Conservation (phyloP, 345 rosid species). For the Anacardium occidentale region DNA sequence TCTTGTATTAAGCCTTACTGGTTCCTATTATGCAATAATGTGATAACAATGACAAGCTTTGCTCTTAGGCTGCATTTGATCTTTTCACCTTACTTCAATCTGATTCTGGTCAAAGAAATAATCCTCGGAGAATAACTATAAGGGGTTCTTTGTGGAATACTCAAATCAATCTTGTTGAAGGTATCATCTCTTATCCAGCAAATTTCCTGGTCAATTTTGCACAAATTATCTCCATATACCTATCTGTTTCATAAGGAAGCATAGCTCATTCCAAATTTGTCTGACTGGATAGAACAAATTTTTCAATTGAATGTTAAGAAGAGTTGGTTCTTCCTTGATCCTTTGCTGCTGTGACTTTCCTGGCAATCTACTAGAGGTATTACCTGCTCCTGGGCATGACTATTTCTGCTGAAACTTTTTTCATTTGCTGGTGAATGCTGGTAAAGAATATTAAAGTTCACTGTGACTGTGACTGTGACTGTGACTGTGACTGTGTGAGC, state of each 20-base stretch:
- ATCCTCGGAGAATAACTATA: neutral
- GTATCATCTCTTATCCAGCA: no score
- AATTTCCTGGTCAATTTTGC: no score
- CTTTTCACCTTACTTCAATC: neutral
- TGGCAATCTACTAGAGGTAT: neutral
- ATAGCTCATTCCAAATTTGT: no score
- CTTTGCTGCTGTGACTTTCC: neutral
- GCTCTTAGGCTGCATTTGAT: slow-evolving; percentile 1
- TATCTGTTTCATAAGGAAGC: no score
- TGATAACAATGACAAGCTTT: slow-evolving; percentile 19
- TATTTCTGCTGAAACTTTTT: neutral
- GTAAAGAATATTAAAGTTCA: neutral
- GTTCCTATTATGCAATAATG: slow-evolving; percentile 25
- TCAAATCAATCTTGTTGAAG: no score
- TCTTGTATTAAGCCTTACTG: neutral
- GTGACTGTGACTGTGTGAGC: neutral
- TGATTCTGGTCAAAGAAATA: neutral
- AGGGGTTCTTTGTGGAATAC: no score
- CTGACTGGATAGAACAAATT: no score
- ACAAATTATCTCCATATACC: no score
- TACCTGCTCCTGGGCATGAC: neutral
- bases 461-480: no score
- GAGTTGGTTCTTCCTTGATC: no score
- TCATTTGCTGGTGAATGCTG: neutral
- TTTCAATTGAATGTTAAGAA: no score